These are phyloP conservation scores for Trifolium repens DNA, from an alignment of 306 rosid species.

Conservation along the genomic window DNA sequence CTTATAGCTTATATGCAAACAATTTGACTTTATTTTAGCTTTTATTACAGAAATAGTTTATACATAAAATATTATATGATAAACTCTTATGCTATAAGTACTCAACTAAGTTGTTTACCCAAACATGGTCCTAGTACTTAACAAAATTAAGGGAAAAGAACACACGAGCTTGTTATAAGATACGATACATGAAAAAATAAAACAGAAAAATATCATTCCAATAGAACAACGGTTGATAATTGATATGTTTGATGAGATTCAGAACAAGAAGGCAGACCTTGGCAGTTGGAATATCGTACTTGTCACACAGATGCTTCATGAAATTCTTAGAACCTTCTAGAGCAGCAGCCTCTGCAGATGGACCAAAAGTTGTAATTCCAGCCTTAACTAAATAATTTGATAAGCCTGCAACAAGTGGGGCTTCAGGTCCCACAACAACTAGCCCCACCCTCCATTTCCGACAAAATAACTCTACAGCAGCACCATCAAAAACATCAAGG, in stretches of 20 bases:
- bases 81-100: no score
- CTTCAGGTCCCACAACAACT: slow-evolving; percentile 95
- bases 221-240: slow-evolving; percentile 4
- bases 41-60: no score
- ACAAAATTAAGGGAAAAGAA: slow-evolving; percentile 5
- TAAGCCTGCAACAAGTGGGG: slow-evolving; percentile 87
- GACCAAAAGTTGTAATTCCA: slow-evolving; percentile 91
- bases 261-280: slow-evolving; percentile 59
- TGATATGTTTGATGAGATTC: slow-evolving; percentile 30
- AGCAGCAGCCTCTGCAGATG: slow-evolving; percentile 97
- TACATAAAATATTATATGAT: no score
- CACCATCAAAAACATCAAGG: slow-evolving; percentile 68
- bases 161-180: slow-evolving; percentile 4
- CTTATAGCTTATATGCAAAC: no score
- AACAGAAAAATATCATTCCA: neutral
- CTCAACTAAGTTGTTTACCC: no score
- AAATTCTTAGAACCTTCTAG: slow-evolving; percentile 96
- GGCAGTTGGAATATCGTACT: slow-evolving; percentile 90
- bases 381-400: slow-evolving; percentile 68
- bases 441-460: slow-evolving; percentile 74
- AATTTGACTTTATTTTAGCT: no score
- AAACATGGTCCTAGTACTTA: neutral
- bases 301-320: slow-evolving; percentile 92
- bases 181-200: slow-evolving; percentile 9
- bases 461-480: slow-evolving; percentile 73